Conservation (phyloP, 441 rosid species). For the Pelargonium australe region DNA sequence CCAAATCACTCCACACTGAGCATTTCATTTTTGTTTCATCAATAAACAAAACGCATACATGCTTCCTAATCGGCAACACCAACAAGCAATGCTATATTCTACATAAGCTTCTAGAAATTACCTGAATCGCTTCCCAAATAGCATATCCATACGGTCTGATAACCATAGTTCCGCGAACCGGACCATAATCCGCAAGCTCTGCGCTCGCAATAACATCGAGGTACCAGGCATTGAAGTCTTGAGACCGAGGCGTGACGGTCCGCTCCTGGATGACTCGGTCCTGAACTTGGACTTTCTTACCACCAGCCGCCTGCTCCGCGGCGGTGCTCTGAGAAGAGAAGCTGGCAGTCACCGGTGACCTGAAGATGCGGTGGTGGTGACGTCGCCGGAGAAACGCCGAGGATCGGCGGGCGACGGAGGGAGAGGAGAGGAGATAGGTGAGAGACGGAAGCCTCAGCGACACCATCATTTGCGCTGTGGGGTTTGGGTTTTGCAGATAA, state of each 20-base stretch:
- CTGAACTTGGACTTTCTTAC: slow-evolving; percentile 30
- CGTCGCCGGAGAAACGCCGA: slow-evolving; percentile 30
- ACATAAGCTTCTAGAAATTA: slow-evolving; percentile 11
- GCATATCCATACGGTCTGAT: slow-evolving; percentile 92
- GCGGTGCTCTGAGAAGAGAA: slow-evolving; percentile 50
- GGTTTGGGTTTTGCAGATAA: background rate
- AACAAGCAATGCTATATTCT: too few relatives aligned
- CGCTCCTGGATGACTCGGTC: background rate
- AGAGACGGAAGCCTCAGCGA: slow-evolving; percentile 57
- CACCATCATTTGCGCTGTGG: slow-evolving; percentile 39
- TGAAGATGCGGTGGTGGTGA: slow-evolving; percentile 20
- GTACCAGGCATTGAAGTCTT: slow-evolving; percentile 92
- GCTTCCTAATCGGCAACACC: too few relatives aligned
- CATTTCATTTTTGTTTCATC: too few relatives aligned
- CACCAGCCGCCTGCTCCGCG: slow-evolving; percentile 28
- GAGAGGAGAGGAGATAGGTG: slow-evolving; percentile 42
- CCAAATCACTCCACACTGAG: too few relatives aligned
- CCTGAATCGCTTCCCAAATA: slow-evolving; percentile 98
- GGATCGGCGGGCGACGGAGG: slow-evolving; percentile 34
- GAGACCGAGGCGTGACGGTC: slow-evolving; percentile 64
- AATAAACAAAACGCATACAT: background rate
- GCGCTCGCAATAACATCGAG: slow-evolving; percentile 79
- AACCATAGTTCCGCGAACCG: slow-evolving; percentile 95
- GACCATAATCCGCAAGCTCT: slow-evolving; percentile 91
- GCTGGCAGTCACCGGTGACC: slow-evolving; percentile 20